Evolutionary conservation across 805 yeast genomes (phyloP).

Genomic region (Candida sphagnicola): DNA sequence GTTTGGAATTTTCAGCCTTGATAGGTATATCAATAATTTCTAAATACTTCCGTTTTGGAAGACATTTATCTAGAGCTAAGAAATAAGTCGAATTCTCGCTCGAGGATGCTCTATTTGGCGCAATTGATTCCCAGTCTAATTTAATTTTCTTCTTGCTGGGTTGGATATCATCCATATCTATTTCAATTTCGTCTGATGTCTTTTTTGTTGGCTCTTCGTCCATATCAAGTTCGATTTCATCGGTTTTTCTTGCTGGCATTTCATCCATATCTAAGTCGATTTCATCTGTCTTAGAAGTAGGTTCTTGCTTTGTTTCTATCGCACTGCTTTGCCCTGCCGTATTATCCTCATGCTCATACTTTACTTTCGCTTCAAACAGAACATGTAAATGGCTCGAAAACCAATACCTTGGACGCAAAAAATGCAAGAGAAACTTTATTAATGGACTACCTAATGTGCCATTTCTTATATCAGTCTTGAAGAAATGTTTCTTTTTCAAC

Average conservation of each 20-base stretch:
- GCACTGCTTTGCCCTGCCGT: background rate
- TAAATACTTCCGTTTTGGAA: constrained; percentile 58
- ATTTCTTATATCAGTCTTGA: constrained; percentile 56
- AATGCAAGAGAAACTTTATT: constrained; percentile 49
- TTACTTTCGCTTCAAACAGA: constrained; percentile 54
- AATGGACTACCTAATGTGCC: constrained; percentile 72
- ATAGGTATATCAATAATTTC: constrained; percentile 46
- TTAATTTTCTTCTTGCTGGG: background rate
- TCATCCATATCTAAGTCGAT: constrained; percentile 21
- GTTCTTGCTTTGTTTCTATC: constrained; percentile 7
- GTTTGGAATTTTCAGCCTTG: constrained; percentile 10
- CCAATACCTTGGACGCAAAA: constrained; percentile 70
- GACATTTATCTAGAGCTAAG: constrained; percentile 81
- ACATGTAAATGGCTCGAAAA: constrained; percentile 88
- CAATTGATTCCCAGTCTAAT: background rate
- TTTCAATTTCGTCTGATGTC: constrained; percentile 14
- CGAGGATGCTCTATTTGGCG: background rate
- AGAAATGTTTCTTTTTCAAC: constrained; percentile 59
- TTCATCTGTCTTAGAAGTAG: constrained; percentile 12
- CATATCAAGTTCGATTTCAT: constrained; percentile 5
- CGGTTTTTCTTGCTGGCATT: too few relatives aligned
- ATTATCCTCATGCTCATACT: constrained; percentile 24
- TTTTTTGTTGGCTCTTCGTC: constrained; percentile 5
- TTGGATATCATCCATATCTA: constrained; percentile 17
- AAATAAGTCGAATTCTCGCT: constrained; percentile 41